Percentiles rank a stretch among this genome's conserved stretches.
phyloP scores from a whole-genome alignment of 177 flowering plant species.

The Telopea speciosissima region DNA sequence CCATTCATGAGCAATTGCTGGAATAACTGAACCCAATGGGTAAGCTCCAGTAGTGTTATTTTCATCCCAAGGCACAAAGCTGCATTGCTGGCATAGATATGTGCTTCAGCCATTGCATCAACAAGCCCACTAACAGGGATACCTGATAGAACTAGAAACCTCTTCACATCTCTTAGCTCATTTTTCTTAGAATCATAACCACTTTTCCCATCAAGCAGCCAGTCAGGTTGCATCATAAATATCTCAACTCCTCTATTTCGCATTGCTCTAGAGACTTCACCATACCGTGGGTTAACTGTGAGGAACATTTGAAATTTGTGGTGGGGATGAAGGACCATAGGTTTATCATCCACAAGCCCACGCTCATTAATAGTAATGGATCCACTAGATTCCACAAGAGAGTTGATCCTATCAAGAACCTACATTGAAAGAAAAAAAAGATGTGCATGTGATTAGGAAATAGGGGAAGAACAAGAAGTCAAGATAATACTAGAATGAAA shows the following conservation, averaged over 20 bases:
- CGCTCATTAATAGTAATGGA: slow-evolving; percentile 87
- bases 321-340: slow-evolving; percentile 72
- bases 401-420: slow-evolving; percentile 98
- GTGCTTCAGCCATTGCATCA: slow-evolving; percentile 74
- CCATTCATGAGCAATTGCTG: slow-evolving; percentile 72
- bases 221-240: slow-evolving; percentile 69
- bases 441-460: neutral
- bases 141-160: slow-evolving; percentile 64
- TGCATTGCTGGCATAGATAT: slow-evolving; percentile 52
- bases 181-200: slow-evolving; percentile 20
- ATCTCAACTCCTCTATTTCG: slow-evolving; percentile 95
- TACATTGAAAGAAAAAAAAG: slow-evolving; percentile 16
- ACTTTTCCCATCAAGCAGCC: slow-evolving; percentile 31
- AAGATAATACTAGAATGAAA: neutral
- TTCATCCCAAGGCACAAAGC: slow-evolving; percentile 35
- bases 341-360: slow-evolving; percentile 83
- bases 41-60: slow-evolving; percentile 74
- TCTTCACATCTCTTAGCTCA: slow-evolving; percentile 49
- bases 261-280: slow-evolving; percentile 98
- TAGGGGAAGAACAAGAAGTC: too few species aligned
- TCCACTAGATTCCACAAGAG: slow-evolving; percentile 82
- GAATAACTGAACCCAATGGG: slow-evolving; percentile 84
- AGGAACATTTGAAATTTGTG: slow-evolving; percentile 86
- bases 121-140: slow-evolving; percentile 55
- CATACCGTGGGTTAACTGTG: slow-evolving; percentile 78